Evolutionary conservation across 768 basidiomycete species (phyloP).

Genomic region (Pleurotus pulmonarius): DNA sequence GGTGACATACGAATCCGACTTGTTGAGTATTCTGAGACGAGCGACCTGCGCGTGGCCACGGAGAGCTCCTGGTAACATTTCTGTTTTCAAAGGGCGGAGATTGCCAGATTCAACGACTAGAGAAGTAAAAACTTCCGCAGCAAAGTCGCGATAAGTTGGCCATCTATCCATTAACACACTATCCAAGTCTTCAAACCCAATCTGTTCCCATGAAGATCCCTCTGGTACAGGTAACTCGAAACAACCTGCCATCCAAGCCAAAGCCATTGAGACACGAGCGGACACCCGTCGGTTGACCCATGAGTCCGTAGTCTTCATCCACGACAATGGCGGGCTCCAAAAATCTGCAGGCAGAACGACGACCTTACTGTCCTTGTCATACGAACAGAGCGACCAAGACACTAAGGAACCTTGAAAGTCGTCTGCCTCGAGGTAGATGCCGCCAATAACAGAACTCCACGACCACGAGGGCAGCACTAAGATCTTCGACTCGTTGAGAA

Average conservation of each 20-base stretch:
- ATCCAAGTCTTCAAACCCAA: background rate
- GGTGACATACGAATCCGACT: background rate
- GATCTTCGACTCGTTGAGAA: background rate
- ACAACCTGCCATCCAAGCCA: background rate
- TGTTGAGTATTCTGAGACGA: background rate
- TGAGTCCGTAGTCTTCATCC: background rate
- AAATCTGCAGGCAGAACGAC: background rate
- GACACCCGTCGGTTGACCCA: background rate
- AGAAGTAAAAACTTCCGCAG: background rate
- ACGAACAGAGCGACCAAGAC: background rate
- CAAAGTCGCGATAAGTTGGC: conserved; percentile 1
- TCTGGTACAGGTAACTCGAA: background rate
- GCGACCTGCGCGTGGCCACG: background rate
- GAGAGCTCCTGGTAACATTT: background rate
- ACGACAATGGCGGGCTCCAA: background rate
- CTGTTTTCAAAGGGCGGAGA: background rate
- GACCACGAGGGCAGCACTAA: background rate
- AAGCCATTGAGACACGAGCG: background rate
- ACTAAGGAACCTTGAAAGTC: conserved; percentile 2
- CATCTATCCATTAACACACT: background rate
- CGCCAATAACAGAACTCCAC: background rate
- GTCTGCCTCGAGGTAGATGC: background rate
- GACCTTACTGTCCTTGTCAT: background rate
- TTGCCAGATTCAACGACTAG: background rate
- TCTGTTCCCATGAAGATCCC: background rate